Evolutionary conservation across 768 basidiomycete species (phyloP).

Genomic region (Coprinellus aureogranulatus): DNA sequence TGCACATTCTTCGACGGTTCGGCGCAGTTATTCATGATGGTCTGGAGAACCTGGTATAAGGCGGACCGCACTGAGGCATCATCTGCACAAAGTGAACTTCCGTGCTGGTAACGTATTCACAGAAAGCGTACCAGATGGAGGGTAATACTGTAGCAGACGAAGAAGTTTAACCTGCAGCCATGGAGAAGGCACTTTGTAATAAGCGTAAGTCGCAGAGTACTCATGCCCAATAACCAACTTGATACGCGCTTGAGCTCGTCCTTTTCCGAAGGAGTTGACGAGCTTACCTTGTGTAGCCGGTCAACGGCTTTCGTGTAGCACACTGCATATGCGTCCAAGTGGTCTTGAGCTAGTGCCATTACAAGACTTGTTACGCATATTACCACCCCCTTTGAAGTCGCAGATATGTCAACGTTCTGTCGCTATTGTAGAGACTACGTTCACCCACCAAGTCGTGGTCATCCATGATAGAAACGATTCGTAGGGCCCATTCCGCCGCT

Average conservation of each 20-base stretch:
- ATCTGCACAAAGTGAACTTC: slow-evolving; percentile 46
- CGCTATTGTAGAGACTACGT: neutral
- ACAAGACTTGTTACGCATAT: slow-evolving; percentile 91
- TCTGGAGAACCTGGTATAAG: slow-evolving; percentile 80
- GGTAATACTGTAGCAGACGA: slow-evolving; percentile 90
- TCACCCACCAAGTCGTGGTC: slow-evolving; percentile 72
- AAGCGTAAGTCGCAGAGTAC: slow-evolving; percentile 84
- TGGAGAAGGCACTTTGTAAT: slow-evolving; percentile 96
- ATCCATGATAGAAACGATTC: slow-evolving; percentile 95
- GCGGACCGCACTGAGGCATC: slow-evolving; percentile 77
- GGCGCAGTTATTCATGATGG: slow-evolving; percentile 86
- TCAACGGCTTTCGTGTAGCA: slow-evolving; percentile 96
- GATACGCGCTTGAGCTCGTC: slow-evolving; percentile 6
- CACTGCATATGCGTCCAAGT: slow-evolving; percentile 85
- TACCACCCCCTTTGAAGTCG: slow-evolving; percentile 73
- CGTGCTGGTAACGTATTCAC: slow-evolving; percentile 4
- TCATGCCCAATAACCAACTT: slow-evolving; percentile 93
- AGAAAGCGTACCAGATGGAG: slow-evolving; percentile 70
- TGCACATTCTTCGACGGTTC: slow-evolving; percentile 93
- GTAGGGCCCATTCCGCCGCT: slow-evolving; percentile 91
- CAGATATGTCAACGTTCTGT: neutral
- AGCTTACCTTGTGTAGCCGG: slow-evolving; percentile 74
- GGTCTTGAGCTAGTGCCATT: slow-evolving; percentile 91
- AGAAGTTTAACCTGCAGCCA: slow-evolving; percentile 98
- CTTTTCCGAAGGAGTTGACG: neutral